Conservation (phyloP, 805 yeast species). For the Ogataea pignaliae region DNA sequence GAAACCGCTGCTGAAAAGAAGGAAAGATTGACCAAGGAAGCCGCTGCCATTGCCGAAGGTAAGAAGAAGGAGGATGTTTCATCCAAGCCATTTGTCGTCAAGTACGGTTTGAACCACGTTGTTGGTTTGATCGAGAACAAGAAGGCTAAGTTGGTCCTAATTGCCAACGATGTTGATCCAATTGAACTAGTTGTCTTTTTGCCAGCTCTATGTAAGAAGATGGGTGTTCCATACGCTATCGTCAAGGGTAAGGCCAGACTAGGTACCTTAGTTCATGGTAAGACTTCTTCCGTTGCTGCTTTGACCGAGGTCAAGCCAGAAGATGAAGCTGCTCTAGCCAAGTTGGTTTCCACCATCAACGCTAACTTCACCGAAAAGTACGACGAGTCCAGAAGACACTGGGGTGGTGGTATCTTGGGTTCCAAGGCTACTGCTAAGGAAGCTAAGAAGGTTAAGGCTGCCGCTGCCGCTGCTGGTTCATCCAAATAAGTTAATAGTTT, state of each 20-base stretch:
- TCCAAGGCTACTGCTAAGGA: conserved; percentile 81
- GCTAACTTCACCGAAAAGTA: conserved; percentile 87
- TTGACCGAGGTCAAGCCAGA: conserved; percentile 88
- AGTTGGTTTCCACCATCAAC: conserved; percentile 84
- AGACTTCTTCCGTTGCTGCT: conserved; percentile 94
- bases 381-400: conserved; percentile 93
- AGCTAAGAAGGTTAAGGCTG: conserved; percentile 62
- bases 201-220: conserved; percentile 96
- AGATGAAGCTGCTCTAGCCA: conserved; percentile 90
- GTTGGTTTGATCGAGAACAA: conserved; percentile 93
- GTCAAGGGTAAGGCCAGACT: conserved; percentile 97
- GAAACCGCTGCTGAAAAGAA: conserved; percentile 94
- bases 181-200: conserved; percentile 92
- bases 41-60: conserved; percentile 97
- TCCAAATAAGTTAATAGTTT: not conserved
- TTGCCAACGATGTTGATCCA: conserved; percentile 98
- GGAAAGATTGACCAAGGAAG: conserved; percentile 96
- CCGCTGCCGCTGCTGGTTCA: conserved; percentile 32
- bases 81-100: conserved; percentile 90
- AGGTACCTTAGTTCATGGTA: conserved; percentile 93
- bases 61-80: conserved; percentile 93
- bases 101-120: conserved; percentile 98
- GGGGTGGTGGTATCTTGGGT: conserved; percentile 99
- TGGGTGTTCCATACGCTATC: conserved; percentile 97
- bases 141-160: conserved; percentile 92